A percentile compares a stretch with the other conserved stretches of the same genome.
Conservation (phyloP, 768 basidiomycete genomes). For the Podaxis sp. region DNA sequence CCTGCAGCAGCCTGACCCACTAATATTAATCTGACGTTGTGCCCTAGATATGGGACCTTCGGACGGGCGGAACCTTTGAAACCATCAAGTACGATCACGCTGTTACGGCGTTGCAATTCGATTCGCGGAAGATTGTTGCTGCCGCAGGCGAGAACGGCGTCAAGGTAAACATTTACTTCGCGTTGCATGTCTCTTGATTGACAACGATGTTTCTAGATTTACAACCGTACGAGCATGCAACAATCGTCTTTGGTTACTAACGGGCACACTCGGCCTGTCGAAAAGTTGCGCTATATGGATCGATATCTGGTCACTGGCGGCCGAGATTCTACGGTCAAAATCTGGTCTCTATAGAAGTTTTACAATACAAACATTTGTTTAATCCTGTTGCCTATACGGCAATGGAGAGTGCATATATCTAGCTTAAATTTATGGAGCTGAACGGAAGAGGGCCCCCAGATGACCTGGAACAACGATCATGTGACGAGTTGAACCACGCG, state of each 20-base stretch:
- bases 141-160: slow-evolving; percentile 92
- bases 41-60: slow-evolving; percentile 92
- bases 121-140: slow-evolving; percentile 89
- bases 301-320: slow-evolving; percentile 91
- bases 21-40: slow-evolving; percentile 7
- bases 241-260: slow-evolving; percentile 83
- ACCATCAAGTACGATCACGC: slow-evolving; percentile 89
- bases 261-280: slow-evolving; percentile 90
- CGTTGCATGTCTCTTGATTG: not conserved
- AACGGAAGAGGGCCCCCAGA: not conserved
- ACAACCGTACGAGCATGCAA: slow-evolving; percentile 92
- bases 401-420: not conserved
- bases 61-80: slow-evolving; percentile 85
- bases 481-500: slow-evolving; percentile 16
- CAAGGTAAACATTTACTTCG: slow-evolving; percentile 52
- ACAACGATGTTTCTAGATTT: slow-evolving; percentile 56
- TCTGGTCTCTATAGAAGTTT: slow-evolving; percentile 78
- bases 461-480: not conserved
- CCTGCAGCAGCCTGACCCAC: slow-evolving; percentile 15
- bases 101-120: slow-evolving; percentile 92
- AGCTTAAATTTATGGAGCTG: not conserved
- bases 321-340: slow-evolving; percentile 82
- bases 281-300: slow-evolving; percentile 93
- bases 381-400: not conserved
- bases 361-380: not conserved